Conservation (phyloP, 163 green algal species). For the Volvox carteri region DNA sequence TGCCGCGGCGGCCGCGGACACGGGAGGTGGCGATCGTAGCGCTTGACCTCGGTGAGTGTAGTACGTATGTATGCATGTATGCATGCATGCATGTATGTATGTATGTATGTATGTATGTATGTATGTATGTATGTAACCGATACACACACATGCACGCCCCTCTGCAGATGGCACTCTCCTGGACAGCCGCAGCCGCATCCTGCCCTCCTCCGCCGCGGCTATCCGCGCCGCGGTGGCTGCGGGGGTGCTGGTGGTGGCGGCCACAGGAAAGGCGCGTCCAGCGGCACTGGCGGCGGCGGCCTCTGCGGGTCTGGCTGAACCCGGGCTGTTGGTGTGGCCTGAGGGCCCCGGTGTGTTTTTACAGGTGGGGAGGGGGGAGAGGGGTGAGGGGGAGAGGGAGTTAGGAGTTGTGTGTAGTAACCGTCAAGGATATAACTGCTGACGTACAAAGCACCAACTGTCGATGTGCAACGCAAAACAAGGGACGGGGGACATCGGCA, state of each 20-base stretch:
- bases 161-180: slow-evolving; percentile 92
- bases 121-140: not conserved
- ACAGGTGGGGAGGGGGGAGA: no score
- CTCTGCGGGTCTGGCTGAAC: slow-evolving; percentile 70
- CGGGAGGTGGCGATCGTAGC: slow-evolving; percentile 78
- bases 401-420: not conserved
- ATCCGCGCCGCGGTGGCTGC: slow-evolving; percentile 68
- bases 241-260: slow-evolving; percentile 88
- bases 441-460: no score
- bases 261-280: slow-evolving; percentile 95
- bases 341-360: slow-evolving; percentile 90
- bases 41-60: slow-evolving; percentile 88
- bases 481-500: no score
- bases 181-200: slow-evolving; percentile 81
- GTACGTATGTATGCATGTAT: not conserved
- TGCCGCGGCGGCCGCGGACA: not conserved
- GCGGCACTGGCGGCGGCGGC: slow-evolving; percentile 85
- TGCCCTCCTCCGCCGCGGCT: slow-evolving; percentile 74
- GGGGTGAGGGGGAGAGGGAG: no score
- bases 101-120: not conserved
- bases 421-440: no score
- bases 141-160: not conserved
- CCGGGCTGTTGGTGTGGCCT: slow-evolving; percentile 79
- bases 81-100: not conserved
- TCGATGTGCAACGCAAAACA: no score